These are phyloP conservation scores for Phytopythium delawarense DNA, from an alignment of 352 stramenopile species.

Conservation along the genomic window DNA sequence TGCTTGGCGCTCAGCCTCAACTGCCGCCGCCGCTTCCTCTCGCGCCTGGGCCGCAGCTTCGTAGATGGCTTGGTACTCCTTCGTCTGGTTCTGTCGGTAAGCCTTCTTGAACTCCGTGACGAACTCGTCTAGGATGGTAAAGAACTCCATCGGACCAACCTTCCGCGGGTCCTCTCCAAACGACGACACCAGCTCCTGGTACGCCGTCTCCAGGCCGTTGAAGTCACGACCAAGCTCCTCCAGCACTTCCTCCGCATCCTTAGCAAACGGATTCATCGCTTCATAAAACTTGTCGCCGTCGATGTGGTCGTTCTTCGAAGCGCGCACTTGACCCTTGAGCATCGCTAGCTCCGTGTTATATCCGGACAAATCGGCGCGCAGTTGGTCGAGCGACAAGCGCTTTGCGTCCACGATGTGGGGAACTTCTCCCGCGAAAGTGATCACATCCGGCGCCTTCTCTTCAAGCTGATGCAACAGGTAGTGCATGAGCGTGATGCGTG, in stretches of 20 bases:
- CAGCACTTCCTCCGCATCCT: conserved; percentile 76
- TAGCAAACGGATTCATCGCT: conserved; percentile 76
- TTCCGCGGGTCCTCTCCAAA: conserved; percentile 84
- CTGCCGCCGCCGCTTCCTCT: conserved; percentile 30
- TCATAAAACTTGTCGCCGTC: conserved; percentile 75
- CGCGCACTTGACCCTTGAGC: conserved; percentile 78
- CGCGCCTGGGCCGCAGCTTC: conserved; percentile 50
- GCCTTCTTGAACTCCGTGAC: conserved; percentile 86
- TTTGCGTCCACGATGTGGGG: conserved; percentile 77
- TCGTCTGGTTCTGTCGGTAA: conserved; percentile 85
- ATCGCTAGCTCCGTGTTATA: conserved; percentile 85
- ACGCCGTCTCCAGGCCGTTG: conserved; percentile 59
- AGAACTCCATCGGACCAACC: conserved; percentile 80
- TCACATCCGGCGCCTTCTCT: conserved; percentile 70
- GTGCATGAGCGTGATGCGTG: conserved; percentile 79
- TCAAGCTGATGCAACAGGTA: conserved; percentile 75
- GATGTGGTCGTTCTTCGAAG: conserved; percentile 72
- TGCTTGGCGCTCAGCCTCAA: conserved; percentile 44
- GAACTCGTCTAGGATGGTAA: conserved; percentile 80
- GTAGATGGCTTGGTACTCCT: conserved; percentile 80
- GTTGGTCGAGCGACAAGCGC: conserved; percentile 74
- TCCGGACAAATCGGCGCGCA: conserved; percentile 70
- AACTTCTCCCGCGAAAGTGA: conserved; percentile 75
- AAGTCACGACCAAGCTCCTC: conserved; percentile 81
- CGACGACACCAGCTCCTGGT: conserved; percentile 75